These are phyloP conservation scores for Bretziella fagacearum DNA, from an alignment of 2,329 filamentous ascomycete genomes.

Conservation along the genomic window DNA sequence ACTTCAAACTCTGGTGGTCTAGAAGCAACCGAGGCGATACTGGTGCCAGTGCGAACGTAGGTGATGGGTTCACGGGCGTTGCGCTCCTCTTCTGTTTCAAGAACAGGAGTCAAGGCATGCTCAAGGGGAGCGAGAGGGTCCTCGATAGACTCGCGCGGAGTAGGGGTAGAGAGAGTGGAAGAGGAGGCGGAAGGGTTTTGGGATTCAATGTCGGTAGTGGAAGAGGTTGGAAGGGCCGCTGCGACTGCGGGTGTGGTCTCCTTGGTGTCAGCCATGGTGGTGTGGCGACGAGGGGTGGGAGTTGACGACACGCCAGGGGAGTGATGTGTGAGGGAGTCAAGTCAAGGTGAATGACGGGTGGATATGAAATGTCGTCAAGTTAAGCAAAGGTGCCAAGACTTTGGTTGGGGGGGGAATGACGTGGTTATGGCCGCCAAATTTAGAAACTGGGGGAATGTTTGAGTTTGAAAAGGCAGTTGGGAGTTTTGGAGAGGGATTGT, in stretches of 20 bases:
- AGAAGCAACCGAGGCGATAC: constrained; percentile 27
- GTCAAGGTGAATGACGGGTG: too few species aligned
- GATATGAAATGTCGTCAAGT: too few species aligned
- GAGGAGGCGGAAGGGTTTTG: background rate
- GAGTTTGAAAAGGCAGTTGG: too few species aligned
- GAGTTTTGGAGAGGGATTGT: too few species aligned
- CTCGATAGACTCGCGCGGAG: background rate
- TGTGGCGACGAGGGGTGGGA: too few species aligned
- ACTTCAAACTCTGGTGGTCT: constrained; percentile 50
- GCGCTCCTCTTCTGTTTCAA: constrained; percentile 26
- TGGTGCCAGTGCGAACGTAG: constrained; percentile 27
- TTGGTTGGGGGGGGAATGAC: too few species aligned
- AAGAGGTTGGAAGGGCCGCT: background rate
- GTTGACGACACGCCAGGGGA: too few species aligned
- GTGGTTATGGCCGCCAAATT: too few species aligned
- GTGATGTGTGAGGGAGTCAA: too few species aligned
- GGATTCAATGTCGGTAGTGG: constrained; percentile 2
- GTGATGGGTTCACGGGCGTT: constrained; percentile 29
- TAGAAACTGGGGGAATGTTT: too few species aligned
- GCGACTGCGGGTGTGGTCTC: constrained; percentile 1
- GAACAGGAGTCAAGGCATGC: constrained; percentile 23
- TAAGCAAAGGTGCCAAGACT: too few species aligned
- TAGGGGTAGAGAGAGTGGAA: background rate
- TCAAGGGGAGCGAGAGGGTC: constrained; percentile 24
- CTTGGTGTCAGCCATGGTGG: background rate